Evolutionary conservation across 495 filamentous ascomycete genomes (phyloP), one percentile per base, ranked within the genome.

Genomic region (Halenospora varia): DNA sequence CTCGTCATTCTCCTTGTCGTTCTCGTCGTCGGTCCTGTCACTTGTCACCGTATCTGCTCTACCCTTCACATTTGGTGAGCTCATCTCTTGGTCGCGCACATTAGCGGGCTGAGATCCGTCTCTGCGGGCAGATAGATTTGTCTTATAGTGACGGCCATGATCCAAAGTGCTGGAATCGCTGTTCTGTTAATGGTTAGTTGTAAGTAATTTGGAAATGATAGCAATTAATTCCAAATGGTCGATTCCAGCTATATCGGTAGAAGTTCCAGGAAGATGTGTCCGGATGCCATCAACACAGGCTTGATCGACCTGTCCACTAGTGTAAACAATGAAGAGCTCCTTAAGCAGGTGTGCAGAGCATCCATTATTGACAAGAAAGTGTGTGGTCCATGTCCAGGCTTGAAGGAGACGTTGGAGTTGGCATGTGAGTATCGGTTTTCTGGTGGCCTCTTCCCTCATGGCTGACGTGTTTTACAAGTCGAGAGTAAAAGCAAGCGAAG

Each of bases 341-440:
- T 20, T 46, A 20, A 46, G 42, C n/a, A 46, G 42, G 42, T 46
- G 42, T 20, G 42, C n/a, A 20, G 42, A 46, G 42, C 42, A 46
- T 46, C 42, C 42, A 46, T 20, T 46, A 46, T 46, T 20, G 42
- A 46, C 42, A 46, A 46, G 42, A 46, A 46, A 46, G 4, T 46
- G 13, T 46, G 42, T 46, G 6, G n/a, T 20, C 13, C 19, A 20
- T 46, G 19, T 46, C 42, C 42, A 46, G 42, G 42, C 13, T 46
- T 46, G 42, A 20, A 46, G 19, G n/a, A 46, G 13, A n/a, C 15
- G 42, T 46, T 46, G 42, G 19, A 46, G 29, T 35, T 35, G 29
- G 29, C 29, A 35, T 35, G 29, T 35, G 29, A 35, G 29, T 35
- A 35, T 35, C 29, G 29, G 13, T 35, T 35, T 35, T 35, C 13